These are phyloP conservation scores for Saturnispora saitoi DNA, from an alignment of 805 yeast species.

Conservation along the genomic window DNA sequence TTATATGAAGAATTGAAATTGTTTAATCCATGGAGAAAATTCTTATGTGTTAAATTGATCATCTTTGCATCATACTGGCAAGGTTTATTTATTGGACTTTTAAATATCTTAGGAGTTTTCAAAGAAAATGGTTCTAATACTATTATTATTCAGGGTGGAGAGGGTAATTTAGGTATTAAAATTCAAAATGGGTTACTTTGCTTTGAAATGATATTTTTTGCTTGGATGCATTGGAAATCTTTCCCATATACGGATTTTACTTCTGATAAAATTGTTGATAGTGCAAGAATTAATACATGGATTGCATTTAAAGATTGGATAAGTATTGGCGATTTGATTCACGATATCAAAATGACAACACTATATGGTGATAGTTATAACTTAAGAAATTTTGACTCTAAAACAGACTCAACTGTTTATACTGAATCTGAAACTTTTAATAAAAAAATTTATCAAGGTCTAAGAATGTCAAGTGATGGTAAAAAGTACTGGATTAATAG, in stretches of 20 bases:
- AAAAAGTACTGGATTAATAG: constrained; percentile 69
- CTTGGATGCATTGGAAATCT: constrained; percentile 81
- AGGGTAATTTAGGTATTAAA: constrained; percentile 34
- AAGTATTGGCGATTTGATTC: constrained; percentile 66
- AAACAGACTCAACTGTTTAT: constrained; percentile 31
- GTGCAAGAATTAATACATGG: constrained; percentile 50
- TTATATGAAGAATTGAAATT: constrained; percentile 67
- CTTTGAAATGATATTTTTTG: constrained; percentile 76
- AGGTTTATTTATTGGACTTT: constrained; percentile 50
- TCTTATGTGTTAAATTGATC: constrained; percentile 83
- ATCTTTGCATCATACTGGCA: constrained; percentile 99
- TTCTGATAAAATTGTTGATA: constrained; percentile 51
- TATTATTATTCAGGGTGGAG: constrained; percentile 18
- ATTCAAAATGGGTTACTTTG: constrained; percentile 77
- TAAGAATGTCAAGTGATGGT: constrained; percentile 74
- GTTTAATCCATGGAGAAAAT: constrained; percentile 86
- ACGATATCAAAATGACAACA: constrained; percentile 67
- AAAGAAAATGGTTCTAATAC: constrained; percentile 24
- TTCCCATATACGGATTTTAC: constrained; percentile 73
- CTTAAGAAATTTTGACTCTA: constrained; percentile 76
- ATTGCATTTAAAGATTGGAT: constrained; percentile 71
- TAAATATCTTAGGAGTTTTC: constrained; percentile 41
- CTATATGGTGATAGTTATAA: constrained; percentile 66
- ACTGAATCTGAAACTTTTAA: constrained; percentile 37
- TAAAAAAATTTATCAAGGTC: constrained; percentile 68